Evolutionary conservation across 352 stramenopile species (phyloP).

Genomic region (Pythium utonaiense): DNA sequence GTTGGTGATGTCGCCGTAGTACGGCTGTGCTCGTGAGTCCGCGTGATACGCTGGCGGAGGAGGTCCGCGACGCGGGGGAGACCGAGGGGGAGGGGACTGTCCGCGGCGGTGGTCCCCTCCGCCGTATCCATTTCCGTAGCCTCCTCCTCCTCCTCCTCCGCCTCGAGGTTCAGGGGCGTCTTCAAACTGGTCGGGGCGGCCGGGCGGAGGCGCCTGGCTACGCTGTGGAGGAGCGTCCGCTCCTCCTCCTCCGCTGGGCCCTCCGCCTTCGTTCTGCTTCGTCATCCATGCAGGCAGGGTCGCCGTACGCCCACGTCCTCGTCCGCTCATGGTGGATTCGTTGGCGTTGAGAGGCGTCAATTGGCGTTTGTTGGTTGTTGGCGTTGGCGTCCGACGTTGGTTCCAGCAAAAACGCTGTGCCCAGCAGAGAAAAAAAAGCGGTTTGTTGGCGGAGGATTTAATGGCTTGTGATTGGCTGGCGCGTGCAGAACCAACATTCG

Average conservation of each 20-base stretch:
- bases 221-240: slow-evolving; percentile 2
- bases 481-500: neutral
- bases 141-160: neutral
- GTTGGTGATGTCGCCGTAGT: slow-evolving; percentile 7
- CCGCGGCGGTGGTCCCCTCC: slow-evolving; percentile 11
- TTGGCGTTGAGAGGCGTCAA: slow-evolving; percentile 1
- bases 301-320: slow-evolving; percentile 62
- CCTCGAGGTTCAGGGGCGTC: slow-evolving; percentile 36
- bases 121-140: neutral
- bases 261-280: slow-evolving; percentile 33
- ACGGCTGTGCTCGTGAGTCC: neutral
- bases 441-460: slow-evolving; percentile 1
- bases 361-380: slow-evolving; percentile 4
- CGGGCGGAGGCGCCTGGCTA: slow-evolving; percentile 15
- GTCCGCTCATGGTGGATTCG: slow-evolving; percentile 56
- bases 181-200: slow-evolving; percentile 61
- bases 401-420: neutral
- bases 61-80: slow-evolving; percentile 15
- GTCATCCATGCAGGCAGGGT: slow-evolving; percentile 88
- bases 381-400: neutral
- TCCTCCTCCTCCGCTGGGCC: neutral
- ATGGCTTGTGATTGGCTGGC: slow-evolving; percentile 1
- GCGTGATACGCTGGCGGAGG: slow-evolving; percentile 9
- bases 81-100: slow-evolving; percentile 16
- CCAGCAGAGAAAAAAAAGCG: neutral